Evolutionary conservation across 2,329 filamentous ascomycete genomes (phyloP).

Genomic region (Conoideocrella luteorostrata): DNA sequence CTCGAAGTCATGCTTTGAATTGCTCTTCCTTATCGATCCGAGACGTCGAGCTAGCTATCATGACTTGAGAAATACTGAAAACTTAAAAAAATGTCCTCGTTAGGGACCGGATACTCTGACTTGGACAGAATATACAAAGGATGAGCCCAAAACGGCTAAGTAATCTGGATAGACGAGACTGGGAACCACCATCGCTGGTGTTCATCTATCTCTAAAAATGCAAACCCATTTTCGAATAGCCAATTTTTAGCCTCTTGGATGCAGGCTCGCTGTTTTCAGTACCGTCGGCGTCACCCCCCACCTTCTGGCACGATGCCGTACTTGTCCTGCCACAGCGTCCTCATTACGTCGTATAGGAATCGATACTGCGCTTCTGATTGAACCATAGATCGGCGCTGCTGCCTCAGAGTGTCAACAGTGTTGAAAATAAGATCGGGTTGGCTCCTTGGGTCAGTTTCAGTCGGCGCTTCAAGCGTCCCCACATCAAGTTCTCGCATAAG

Average conservation of each 20-base stretch:
- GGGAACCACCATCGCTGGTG: background rate
- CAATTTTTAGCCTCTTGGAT: slow-evolving; percentile 46
- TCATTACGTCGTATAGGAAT: slow-evolving; percentile 84
- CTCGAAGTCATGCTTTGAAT: too few relatives aligned
- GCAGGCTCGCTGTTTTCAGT: slow-evolving; percentile 40
- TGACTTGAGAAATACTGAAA: too few relatives aligned
- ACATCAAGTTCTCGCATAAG: slow-evolving; percentile 74
- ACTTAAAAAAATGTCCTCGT: too few relatives aligned
- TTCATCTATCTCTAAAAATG: slow-evolving; percentile 22
- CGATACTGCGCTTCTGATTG: slow-evolving; percentile 78
- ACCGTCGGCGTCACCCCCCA: slow-evolving; percentile 21
- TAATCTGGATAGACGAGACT: too few relatives aligned
- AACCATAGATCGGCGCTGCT: slow-evolving; percentile 93
- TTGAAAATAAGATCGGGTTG: slow-evolving; percentile 71
- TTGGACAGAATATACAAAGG: too few relatives aligned
- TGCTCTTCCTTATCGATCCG: too few relatives aligned
- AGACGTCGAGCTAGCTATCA: too few relatives aligned
- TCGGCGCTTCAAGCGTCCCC: slow-evolving; percentile 55
- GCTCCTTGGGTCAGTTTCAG: slow-evolving; percentile 38
- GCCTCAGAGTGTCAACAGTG: slow-evolving; percentile 71
- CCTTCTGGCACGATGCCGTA: slow-evolving; percentile 38
- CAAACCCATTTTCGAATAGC: too few relatives aligned
- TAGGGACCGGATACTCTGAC: too few relatives aligned
- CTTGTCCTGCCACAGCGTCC: slow-evolving; percentile 65
- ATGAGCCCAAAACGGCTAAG: too few relatives aligned